Evolutionary conservation across 2,329 filamentous ascomycete species (phyloP).

Genomic region (Aspergillus alliaceus): DNA sequence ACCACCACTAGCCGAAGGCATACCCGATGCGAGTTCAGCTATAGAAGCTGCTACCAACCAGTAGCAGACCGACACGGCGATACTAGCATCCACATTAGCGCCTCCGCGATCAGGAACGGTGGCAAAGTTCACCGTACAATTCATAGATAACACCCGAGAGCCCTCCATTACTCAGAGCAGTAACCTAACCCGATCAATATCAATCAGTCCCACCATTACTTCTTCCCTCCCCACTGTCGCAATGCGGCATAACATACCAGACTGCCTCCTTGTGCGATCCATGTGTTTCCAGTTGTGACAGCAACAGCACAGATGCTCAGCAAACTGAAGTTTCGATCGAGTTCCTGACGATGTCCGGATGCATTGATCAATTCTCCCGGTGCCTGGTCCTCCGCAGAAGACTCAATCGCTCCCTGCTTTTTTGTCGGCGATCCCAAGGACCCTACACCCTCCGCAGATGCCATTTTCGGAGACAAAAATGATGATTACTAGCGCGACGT

Average conservation of each 20-base stretch:
- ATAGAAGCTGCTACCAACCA: slow-evolving; percentile 60
- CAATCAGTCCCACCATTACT: background rate
- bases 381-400: slow-evolving; percentile 25
- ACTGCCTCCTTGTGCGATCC: slow-evolving; percentile 63
- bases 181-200: slow-evolving; percentile 31
- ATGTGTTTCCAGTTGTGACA: slow-evolving; percentile 65
- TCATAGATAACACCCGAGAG: slow-evolving; percentile 64
- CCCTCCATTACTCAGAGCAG: slow-evolving; percentile 62
- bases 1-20: slow-evolving; percentile 60
- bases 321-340: slow-evolving; percentile 63
- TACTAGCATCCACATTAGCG: slow-evolving; percentile 26
- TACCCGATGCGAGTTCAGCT: slow-evolving; percentile 61
- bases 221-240: background rate
- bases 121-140: slow-evolving; percentile 41
- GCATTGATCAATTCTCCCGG: slow-evolving; percentile 56
- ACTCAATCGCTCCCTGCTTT: slow-evolving; percentile 24
- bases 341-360: slow-evolving; percentile 63
- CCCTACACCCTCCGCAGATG: slow-evolving; percentile 3
- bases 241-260: slow-evolving; percentile 44
- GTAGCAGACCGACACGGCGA: slow-evolving; percentile 53
- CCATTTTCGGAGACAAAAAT: slow-evolving; percentile 12
- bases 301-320: slow-evolving; percentile 60
- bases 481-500: background rate
- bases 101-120: background rate
- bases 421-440: slow-evolving; percentile 12